Evolutionary conservation across 768 basidiomycete species (phyloP).

Genomic region (Suillus americanus): DNA sequence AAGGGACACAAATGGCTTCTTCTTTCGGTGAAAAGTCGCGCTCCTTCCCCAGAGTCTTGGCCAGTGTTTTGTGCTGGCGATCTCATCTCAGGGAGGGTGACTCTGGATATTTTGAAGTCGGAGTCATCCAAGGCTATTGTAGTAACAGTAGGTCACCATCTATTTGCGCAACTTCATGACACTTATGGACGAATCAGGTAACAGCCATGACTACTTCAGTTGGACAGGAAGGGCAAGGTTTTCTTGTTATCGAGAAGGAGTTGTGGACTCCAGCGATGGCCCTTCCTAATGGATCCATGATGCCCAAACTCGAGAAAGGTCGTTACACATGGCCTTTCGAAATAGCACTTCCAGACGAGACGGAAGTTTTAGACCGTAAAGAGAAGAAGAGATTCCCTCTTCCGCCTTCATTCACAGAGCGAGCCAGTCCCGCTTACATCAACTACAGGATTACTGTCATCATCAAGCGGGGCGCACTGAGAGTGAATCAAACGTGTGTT

Average conservation of each 20-base stretch:
- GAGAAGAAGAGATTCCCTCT: constrained; percentile 39
- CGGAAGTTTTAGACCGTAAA: constrained; percentile 38
- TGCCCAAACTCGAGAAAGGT: constrained; percentile 41
- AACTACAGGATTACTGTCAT: constrained; percentile 55
- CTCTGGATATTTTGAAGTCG: constrained; percentile 48
- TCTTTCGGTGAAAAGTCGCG: constrained; percentile 44
- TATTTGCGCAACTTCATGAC: background rate
- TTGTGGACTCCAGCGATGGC: constrained; percentile 40
- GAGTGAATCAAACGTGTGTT: constrained; percentile 42
- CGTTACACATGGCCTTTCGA: constrained; percentile 49
- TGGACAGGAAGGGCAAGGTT: constrained; percentile 52
- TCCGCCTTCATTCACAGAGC: constrained; percentile 56
- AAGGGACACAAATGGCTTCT: constrained; percentile 46
- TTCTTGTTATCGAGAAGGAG: constrained; percentile 41
- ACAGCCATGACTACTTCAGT: constrained; percentile 50
- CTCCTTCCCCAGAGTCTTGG: constrained; percentile 34
- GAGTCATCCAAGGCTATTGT: constrained; percentile 49
- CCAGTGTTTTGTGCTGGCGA: constrained; percentile 52
- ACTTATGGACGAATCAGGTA: constrained; percentile 31
- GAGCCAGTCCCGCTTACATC: constrained; percentile 53
- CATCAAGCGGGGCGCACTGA: constrained; percentile 47
- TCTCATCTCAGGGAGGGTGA: constrained; percentile 47
- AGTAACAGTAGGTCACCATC: constrained; percentile 27
- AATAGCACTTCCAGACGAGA: constrained; percentile 45
- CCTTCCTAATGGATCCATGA: constrained; percentile 24